phyloP scores from a whole-genome alignment of 2,329 filamentous ascomycete genomes.

The Paecilomyces sp. region DNA sequence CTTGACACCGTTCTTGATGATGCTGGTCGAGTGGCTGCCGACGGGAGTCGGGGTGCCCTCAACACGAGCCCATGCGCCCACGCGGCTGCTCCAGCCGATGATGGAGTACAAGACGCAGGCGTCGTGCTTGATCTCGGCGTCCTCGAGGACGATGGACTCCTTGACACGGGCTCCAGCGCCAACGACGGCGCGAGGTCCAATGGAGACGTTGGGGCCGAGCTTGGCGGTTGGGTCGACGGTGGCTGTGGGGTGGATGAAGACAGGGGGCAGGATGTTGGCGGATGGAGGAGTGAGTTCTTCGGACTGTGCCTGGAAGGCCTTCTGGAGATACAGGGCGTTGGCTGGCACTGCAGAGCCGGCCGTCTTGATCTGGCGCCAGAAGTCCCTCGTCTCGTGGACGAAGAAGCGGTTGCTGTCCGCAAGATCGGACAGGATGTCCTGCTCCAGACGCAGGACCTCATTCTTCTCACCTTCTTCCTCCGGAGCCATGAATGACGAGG shows the following conservation, averaged over 20 bases:
- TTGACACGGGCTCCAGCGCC: slow-evolving; percentile 87
- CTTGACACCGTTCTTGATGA: slow-evolving; percentile 96
- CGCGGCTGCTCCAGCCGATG: slow-evolving; percentile 91
- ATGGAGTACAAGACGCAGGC: slow-evolving; percentile 93
- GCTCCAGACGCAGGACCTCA: slow-evolving; percentile 88
- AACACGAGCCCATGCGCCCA: slow-evolving; percentile 96
- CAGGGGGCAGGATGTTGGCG: slow-evolving; percentile 80
- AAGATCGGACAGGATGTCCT: slow-evolving; percentile 91
- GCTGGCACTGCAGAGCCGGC: slow-evolving; percentile 94
- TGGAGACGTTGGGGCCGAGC: slow-evolving; percentile 91
- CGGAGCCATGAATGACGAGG: slow-evolving; percentile 57
- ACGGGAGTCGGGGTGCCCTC: slow-evolving; percentile 88
- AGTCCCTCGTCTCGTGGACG: slow-evolving; percentile 97
- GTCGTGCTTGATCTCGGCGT: slow-evolving; percentile 92
- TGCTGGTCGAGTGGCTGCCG: slow-evolving; percentile 83
- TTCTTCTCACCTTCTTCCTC: slow-evolving; percentile 70
- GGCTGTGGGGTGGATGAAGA: slow-evolving; percentile 91
- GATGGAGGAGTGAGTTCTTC: slow-evolving; percentile 76
- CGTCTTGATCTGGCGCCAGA: slow-evolving; percentile 99
- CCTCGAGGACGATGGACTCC: slow-evolving; percentile 92
- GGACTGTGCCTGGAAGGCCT: slow-evolving; percentile 78
- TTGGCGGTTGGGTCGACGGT: slow-evolving; percentile 90
- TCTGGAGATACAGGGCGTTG: slow-evolving; percentile 91
- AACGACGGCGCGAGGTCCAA: slow-evolving; percentile 79
- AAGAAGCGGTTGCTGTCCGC: slow-evolving; percentile 98